Percentiles rank a stretch among this genome's conserved stretches.
Conservation (phyloP, 164 flowering plant genomes). For the Vitis labrusca region DNA sequence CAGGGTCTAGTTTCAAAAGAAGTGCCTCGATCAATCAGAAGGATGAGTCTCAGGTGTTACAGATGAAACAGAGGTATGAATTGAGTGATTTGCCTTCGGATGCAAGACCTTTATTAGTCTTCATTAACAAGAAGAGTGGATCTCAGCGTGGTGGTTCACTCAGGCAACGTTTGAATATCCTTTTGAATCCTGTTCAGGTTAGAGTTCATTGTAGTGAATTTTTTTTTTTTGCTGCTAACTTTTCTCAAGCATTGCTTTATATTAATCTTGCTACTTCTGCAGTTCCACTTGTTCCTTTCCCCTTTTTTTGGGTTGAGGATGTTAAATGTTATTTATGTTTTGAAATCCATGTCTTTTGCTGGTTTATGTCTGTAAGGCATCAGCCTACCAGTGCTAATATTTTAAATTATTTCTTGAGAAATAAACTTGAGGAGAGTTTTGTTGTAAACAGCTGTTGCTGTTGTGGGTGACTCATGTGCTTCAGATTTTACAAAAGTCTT, state of each 20-base stretch:
- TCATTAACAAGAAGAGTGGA: constrained; percentile 95
- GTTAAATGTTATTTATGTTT: no score
- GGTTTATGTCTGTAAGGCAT: no score
- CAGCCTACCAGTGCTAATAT: no score
- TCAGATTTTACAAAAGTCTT: neutral
- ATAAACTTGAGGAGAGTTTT: neutral
- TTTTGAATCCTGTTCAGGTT: constrained; percentile 96
- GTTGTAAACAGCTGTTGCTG: neutral
- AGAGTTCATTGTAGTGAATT: constrained; percentile 4
- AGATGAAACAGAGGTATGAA: constrained; percentile 65
- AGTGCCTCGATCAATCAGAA: constrained; percentile 43
- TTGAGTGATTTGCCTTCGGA: constrained; percentile 81
- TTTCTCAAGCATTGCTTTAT: no score
- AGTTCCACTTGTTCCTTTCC: no score
- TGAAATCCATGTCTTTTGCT: no score
- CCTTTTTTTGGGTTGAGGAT: no score
- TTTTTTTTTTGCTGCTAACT: neutral
- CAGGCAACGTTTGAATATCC: constrained; percentile 72
- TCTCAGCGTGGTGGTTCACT: constrained; percentile 90
- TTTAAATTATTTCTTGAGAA: neutral
- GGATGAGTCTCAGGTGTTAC: constrained; percentile 50
- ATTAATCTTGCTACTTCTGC: no score
- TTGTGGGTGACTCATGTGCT: neutral
- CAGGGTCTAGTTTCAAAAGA: constrained; percentile 40
- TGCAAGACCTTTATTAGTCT: constrained; percentile 88